phyloP scores from a whole-genome alignment of 495 filamentous ascomycete genomes.

The Penicillium ochrochloron region DNA sequence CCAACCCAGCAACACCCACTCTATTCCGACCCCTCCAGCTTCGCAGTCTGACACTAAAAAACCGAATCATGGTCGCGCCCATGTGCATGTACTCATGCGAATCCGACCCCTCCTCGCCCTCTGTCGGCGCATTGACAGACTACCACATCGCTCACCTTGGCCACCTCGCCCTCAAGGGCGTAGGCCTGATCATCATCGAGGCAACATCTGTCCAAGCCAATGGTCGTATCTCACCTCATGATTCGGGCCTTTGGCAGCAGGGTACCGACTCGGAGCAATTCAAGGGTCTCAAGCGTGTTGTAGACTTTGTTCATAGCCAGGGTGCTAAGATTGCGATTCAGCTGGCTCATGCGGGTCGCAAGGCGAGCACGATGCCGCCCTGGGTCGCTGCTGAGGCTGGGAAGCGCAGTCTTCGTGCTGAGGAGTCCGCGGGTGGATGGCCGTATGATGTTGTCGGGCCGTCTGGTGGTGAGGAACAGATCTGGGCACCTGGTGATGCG shows the following conservation, averaged over 20 bases:
- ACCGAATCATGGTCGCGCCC: neutral
- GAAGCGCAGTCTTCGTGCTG: neutral
- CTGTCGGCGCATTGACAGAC: neutral
- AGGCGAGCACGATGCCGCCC: neutral
- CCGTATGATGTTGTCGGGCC: neutral
- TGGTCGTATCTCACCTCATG: neutral
- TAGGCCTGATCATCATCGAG: neutral
- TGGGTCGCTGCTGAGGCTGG: neutral
- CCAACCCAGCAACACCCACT: neutral
- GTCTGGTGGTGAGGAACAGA: neutral
- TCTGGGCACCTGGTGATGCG: neutral
- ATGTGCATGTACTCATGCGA: neutral
- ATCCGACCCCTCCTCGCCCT: neutral
- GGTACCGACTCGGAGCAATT: neutral
- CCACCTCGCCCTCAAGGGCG: neutral
- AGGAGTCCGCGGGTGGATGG: neutral
- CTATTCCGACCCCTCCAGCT: neutral
- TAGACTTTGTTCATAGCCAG: neutral
- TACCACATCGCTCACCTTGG: neutral
- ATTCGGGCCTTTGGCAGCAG: neutral
- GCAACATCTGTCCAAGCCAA: neutral
- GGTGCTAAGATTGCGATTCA: conserved; percentile 4
- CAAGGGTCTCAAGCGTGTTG: neutral
- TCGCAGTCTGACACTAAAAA: neutral
- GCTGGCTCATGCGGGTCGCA: conserved; percentile 4